Evolutionary conservation across 2,329 filamentous ascomycete genomes (phyloP).

Genomic region (Fusarium sp.): DNA sequence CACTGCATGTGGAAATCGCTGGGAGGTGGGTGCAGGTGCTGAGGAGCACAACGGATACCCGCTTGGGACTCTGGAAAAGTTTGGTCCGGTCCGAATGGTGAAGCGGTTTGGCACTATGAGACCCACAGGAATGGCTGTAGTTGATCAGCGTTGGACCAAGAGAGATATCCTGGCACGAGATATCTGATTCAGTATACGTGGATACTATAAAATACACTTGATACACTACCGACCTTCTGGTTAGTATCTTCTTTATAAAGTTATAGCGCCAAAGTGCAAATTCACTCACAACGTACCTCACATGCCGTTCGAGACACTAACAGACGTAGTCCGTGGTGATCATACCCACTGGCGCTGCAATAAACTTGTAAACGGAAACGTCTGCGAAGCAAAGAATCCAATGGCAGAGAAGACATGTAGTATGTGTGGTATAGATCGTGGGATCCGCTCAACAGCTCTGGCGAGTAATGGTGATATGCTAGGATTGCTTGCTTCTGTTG

Average conservation of each 20-base stretch:
- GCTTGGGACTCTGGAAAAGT: not conserved
- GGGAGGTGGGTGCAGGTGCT: too few species aligned
- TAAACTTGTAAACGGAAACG: not conserved
- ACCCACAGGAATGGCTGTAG: not conserved
- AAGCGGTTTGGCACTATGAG: not conserved
- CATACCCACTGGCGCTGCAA: not conserved
- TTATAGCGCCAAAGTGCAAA: too few species aligned
- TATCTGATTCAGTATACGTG: rapidly evolving
- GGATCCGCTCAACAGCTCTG: not conserved
- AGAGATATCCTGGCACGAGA: rapidly evolving
- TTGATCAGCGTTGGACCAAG: too few species aligned
- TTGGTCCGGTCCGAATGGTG: not conserved
- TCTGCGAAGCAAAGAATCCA: not conserved
- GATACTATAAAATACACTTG: not conserved
- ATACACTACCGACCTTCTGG: too few species aligned
- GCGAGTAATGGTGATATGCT: not conserved
- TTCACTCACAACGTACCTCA: not conserved
- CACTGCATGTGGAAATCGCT: too few species aligned
- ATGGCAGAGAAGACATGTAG: not conserved
- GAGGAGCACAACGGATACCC: rapidly evolving
- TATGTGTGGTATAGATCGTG: not conserved
- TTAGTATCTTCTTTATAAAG: too few species aligned
- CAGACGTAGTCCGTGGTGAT: not conserved
- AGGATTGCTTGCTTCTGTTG: not conserved
- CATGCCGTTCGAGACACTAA: not conserved